Percentiles rank a stretch among this genome's conserved stretches.
These are phyloP conservation scores for Carex cristatella DNA, from an alignment of 176 grass and related monocot genomes.

Conservation along the genomic window DNA sequence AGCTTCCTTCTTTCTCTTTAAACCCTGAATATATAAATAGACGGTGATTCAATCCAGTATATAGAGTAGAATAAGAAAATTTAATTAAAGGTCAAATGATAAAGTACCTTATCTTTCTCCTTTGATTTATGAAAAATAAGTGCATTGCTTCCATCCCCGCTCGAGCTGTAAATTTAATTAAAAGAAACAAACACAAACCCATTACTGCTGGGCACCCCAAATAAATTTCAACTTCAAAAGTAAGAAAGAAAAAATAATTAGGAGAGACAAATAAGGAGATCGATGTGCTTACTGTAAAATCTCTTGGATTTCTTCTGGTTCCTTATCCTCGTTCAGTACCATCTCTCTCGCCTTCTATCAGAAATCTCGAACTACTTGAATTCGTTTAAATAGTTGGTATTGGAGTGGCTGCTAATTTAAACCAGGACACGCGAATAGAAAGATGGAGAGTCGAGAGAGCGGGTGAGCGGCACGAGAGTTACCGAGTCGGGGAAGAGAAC, in stretches of 20 bases:
- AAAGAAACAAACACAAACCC: not conserved
- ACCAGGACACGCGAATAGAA: not conserved
- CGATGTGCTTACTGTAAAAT: not conserved
- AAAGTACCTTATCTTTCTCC: conserved; percentile 52
- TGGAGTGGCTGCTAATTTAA: not conserved
- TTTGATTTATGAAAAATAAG: conserved; percentile 48
- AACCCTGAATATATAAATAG: not conserved
- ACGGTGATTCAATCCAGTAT: not conserved
- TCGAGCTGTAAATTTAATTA: conserved; percentile 23
- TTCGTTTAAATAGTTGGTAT: not conserved
- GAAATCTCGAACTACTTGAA: not conserved
- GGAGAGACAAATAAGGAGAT: too few species aligned
- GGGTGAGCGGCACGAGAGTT: too few species aligned
- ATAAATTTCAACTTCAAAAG: not conserved
- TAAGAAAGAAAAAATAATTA: not conserved
- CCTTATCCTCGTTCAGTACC: not conserved
- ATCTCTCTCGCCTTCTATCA: not conserved
- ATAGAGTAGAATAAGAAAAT: conserved; percentile 3
- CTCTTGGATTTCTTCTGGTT: not conserved
- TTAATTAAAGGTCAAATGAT: not conserved
- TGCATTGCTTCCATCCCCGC: conserved; percentile 54
- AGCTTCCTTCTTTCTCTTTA: conserved; percentile 37
- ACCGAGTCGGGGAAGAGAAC: too few species aligned
- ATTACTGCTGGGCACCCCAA: not conserved
- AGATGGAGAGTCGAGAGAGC: not conserved